Evolutionary conservation across 805 yeast genomes (phyloP), one percentile per base, ranked within the genome.

Genomic region (Candida palmyrensis): DNA sequence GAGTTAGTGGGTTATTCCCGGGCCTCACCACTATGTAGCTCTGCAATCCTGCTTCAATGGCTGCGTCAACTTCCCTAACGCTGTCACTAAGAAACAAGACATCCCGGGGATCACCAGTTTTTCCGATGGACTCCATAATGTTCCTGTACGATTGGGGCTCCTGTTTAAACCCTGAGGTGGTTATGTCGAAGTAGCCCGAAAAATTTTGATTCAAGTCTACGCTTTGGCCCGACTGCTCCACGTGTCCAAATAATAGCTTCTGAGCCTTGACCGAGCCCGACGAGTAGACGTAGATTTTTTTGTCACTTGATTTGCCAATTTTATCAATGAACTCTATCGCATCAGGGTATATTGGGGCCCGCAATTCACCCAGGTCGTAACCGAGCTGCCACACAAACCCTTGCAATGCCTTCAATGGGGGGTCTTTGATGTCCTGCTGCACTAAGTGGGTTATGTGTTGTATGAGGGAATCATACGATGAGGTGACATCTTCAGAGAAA

Each of bases 201-300:
- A 89, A 50, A 15, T 54, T 52, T 1, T 56, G 53, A 27, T 74
- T 82, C 47, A 86, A 53, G 53, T 83, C 84, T 9, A 57, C 38
- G 16, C 62, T 51, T 14, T 47, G 39, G 3, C 60, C 57, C 9
- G 31, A 34, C 20, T 41, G 36, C 33, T 60, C 60, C 7, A 83
- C 89, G 51, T 83, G 73, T 0, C 68, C 69, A 49, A 89, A 86
- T 37, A 89, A 58, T 39, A 89, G 60, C 46, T 79, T 82, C 47
- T 89, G 97, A 1, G 97, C 97, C 38, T 78, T 73, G 16, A 89
- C 77, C 27, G 92, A 80, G 1, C 97, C 97, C 18, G 95, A 83
- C 0, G 96, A 87, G 58, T 89, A 89, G 13, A 89, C 86, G 49
- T 69, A 83, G 0, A 86, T 60, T 2, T 60, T 59, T 10, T 43